Base-by-base conservation (phyloP, 208 protist genomes). In the Trypanosoma rangeli region DNA sequence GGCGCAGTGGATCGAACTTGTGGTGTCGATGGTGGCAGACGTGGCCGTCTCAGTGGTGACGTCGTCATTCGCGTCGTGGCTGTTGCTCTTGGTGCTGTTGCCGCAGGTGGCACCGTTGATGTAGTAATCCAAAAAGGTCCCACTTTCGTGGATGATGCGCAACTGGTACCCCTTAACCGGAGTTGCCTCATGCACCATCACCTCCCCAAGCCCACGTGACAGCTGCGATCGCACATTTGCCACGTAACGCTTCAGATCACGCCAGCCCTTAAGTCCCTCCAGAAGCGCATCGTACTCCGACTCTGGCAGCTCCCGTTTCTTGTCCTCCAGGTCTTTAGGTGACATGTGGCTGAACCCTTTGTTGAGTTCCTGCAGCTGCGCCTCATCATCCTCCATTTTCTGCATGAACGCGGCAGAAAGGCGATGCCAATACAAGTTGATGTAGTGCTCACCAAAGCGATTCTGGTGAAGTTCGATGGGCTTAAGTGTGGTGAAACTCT, bases 391-490 rank as follows among this genome's bases (percentile, higher is more conserved):
- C 39, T 76, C 72, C 16, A 85, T 63, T 22, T 58, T 62, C 24
- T 62, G 52, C 48, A 71, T 60, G 49, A 72, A 50, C 9, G 35
- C 60, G 15, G 60, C 63, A 13, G 81, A 67, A 29, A 75, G 61
- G 58, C 93, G 89, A 68, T 91, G 83, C 91, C 93, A 97, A 65
- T 86, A 94, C 24, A 97, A 76, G 70, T 94, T 94, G 60, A 96
- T 93, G 79, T 94, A 97, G 66, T 96, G 89, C 70, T 97, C 93
- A 44, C 90, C 89, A 71, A 96, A 94, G 52, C 90, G 84, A 66
- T 74, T 81, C 58, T 97, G 89, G 44, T 79, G 75, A 12, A 97
- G 87, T 67, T 82, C 71, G 31, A 97, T 80, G 5, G 80, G 70
- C 4, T 76, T 54, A 52, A 97, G 78, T 20, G 91, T 96, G 49